These are phyloP conservation scores for Plasmodium vinckei DNA, from an alignment of 169 alveolate species.

Conservation along the genomic window DNA sequence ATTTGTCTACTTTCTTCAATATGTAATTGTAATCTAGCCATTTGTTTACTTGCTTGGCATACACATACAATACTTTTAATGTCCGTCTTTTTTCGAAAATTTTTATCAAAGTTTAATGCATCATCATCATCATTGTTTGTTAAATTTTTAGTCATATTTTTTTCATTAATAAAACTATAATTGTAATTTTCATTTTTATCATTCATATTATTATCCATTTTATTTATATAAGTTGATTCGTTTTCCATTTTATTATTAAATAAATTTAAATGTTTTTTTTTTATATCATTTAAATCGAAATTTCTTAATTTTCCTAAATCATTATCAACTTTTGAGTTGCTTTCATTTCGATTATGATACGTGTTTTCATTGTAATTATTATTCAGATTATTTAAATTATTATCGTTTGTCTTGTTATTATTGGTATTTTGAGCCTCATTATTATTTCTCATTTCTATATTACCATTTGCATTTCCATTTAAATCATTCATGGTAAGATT, in stretches of 20 bases:
- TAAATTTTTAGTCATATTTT: conserved; percentile 23
- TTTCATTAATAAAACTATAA: conserved; percentile 20
- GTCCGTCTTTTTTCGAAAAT: conserved; percentile 52
- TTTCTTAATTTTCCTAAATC: conserved; percentile 32
- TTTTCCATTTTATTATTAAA: conserved; percentile 19
- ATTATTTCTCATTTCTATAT: not conserved
- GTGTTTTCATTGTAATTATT: not conserved
- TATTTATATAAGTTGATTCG: conserved; percentile 6
- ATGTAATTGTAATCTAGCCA: conserved; percentile 74
- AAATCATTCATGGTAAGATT: not conserved
- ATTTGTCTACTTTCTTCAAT: conserved; percentile 71
- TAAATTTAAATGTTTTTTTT: conserved; percentile 32
- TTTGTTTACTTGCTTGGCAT: conserved; percentile 74
- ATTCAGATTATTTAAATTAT: not conserved
- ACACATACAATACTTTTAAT: conserved; percentile 69
- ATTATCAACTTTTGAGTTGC: conserved; percentile 11
- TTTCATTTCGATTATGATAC: conserved; percentile 1
- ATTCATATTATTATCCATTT: conserved; percentile 12
- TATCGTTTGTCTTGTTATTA: not conserved
- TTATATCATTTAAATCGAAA: conserved; percentile 30
- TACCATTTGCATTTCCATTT: not conserved
- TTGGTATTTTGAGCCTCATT: not conserved
- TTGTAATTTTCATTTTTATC: conserved; percentile 40
- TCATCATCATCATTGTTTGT: conserved; percentile 54
- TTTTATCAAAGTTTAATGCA: conserved; percentile 34